phyloP scores from a whole-genome alignment of 2,329 filamentous ascomycete species.

The Microdochium nivale region DNA sequence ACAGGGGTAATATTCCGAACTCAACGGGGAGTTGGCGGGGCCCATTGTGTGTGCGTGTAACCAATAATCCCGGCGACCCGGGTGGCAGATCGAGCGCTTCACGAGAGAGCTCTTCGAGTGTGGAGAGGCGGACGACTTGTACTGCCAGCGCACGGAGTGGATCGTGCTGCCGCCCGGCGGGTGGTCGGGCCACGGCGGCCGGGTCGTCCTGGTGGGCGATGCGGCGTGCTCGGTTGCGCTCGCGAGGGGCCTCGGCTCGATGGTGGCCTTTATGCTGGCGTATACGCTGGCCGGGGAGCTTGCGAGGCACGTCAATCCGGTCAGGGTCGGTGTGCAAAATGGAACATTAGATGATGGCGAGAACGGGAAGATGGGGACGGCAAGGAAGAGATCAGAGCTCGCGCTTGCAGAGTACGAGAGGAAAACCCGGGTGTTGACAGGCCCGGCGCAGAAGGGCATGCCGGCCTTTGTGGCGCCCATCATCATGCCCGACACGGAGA shows the following conservation, averaged over 20 bases:
- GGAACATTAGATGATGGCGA: too few species aligned
- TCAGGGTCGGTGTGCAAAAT: conserved; percentile 7
- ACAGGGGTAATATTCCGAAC: too few species aligned
- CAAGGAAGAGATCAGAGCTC: background rate
- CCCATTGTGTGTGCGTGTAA: too few species aligned
- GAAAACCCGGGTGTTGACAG: conserved; percentile 7
- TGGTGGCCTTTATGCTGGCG: conserved; percentile 32
- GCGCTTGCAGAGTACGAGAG: conserved; percentile 30
- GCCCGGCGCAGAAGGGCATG: background rate
- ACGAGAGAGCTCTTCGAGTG: conserved; percentile 19
- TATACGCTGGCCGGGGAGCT: conserved; percentile 42
- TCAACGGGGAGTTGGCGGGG: too few species aligned
- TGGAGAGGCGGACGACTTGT: conserved; percentile 29
- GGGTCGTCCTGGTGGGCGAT: conserved; percentile 38
- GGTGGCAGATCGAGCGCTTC: conserved; percentile 33
- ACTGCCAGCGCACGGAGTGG: conserved; percentile 30
- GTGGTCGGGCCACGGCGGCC: conserved; percentile 19
- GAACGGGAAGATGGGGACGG: too few species aligned
- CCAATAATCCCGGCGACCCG: too few species aligned
- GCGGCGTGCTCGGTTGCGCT: conserved; percentile 34
- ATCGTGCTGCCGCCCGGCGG: conserved; percentile 23
- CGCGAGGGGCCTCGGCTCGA: conserved; percentile 39
- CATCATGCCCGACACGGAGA: background rate
- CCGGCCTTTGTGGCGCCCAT: background rate
- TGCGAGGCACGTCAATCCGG: conserved; percentile 9